A percentile compares a stretch with the other conserved stretches of the same genome.
Conservation (phyloP, 2,329 filamentous ascomycete genomes). For the Cercospora nicotianae region DNA sequence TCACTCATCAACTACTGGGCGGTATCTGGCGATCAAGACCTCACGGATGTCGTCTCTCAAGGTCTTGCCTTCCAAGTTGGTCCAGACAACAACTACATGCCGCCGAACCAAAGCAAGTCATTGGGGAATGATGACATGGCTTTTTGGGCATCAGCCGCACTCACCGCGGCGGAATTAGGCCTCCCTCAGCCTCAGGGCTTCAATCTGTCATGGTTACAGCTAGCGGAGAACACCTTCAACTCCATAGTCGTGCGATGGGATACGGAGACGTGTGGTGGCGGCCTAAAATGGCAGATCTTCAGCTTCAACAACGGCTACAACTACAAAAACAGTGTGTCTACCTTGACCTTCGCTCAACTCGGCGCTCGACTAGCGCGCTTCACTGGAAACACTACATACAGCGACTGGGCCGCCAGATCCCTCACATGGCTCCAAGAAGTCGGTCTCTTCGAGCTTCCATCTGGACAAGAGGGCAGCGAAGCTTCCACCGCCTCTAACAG, state of each 20-base stretch:
- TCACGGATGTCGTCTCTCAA: slow-evolving; percentile 61
- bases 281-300: slow-evolving; percentile 72
- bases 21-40: slow-evolving; percentile 62
- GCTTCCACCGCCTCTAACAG: slow-evolving; percentile 35
- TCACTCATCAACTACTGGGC: slow-evolving; percentile 69
- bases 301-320: slow-evolving; percentile 72
- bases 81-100: slow-evolving; percentile 62
- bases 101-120: slow-evolving; percentile 40
- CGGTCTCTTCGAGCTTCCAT: slow-evolving; percentile 55
- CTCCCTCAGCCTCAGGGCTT: slow-evolving; percentile 54
- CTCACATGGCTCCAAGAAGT: slow-evolving; percentile 63
- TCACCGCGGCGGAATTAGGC: slow-evolving; percentile 74
- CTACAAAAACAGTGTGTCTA: slow-evolving; percentile 81
- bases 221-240: slow-evolving; percentile 74
- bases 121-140: slow-evolving; percentile 59
- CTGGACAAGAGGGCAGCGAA: neutral
- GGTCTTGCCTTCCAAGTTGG: slow-evolving; percentile 63
- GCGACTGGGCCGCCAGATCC: slow-evolving; percentile 65
- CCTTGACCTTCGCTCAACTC: slow-evolving; percentile 81
- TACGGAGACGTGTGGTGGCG: slow-evolving; percentile 59
- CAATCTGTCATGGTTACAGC: slow-evolving; percentile 61
- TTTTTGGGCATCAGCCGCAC: slow-evolving; percentile 79
- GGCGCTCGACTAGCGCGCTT: slow-evolving; percentile 54
- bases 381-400: slow-evolving; percentile 54
- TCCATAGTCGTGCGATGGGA: slow-evolving; percentile 70